Evolutionary conservation across 108 stramenopile genomes (phyloP), one percentile per base, ranked within the genome.

Genomic region (Cyclotella distinguenda): DNA sequence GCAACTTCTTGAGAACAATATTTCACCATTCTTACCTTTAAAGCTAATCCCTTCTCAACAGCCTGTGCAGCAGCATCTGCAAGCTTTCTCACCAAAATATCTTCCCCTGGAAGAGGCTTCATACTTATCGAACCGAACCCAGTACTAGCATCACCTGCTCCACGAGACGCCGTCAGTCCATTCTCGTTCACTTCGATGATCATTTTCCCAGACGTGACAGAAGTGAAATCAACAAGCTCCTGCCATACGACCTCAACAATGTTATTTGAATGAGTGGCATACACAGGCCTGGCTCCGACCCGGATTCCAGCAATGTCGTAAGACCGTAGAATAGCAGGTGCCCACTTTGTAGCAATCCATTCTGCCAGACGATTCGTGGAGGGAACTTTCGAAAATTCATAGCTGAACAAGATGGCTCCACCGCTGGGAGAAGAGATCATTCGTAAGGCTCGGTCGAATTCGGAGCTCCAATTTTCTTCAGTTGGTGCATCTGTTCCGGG

Each of bases 331-430:
- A 91, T 84, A 11, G 87, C 84, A 9, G 90, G 90, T 18, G 90
- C 90, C 90, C 90, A 91, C 50, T 91, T 91, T 19, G 86, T 82
- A 21, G 90, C 85, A 18, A 91, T 45, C 90, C 90, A 91, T 40
- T 87, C 86, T 10, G 87, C 82, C 50, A 91, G 66, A 33, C 87
- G 80, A 25, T 78, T 74, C 12, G 73, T 77, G 48, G 82, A 73
- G 9, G 82, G 79, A 15, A 91, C 90, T 5, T 70, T 62, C 26
- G 74, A 64, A 64, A 85, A 87, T 44, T 80, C 72, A 10, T 79
- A 78, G 18, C 34, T 57, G 47, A 91, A 91, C 42, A 91, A 51
- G 0, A 55, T 75, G 30, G 68, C 66, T 42, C 77, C 81, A 9
- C 59, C 68, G 11, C 60, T 32, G 36, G 72, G 54, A 12, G 63